Evolutionary conservation across 331 rosid species (phyloP).

Genomic region (Saraca asoca): DNA sequence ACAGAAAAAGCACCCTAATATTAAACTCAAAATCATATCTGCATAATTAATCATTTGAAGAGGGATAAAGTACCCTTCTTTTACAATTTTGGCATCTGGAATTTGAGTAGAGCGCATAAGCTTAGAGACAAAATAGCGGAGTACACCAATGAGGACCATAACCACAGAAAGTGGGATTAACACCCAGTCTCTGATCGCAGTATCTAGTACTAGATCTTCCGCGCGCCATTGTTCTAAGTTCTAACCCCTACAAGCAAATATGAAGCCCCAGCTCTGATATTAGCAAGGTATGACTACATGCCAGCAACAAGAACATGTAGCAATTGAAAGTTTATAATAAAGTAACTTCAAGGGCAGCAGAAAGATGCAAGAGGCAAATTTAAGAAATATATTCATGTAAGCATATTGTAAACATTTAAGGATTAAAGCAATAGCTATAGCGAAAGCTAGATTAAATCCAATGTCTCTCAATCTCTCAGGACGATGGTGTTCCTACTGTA

Average conservation of each 20-base stretch:
- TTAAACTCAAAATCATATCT: conserved; percentile 2
- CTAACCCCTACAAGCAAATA: conserved; percentile 1
- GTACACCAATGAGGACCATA: conserved; percentile 96
- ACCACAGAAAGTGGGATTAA: conserved; percentile 95
- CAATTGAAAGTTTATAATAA: too few species aligned
- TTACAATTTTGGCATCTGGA: conserved; percentile 85
- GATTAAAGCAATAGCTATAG: too few species aligned
- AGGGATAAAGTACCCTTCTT: conserved; percentile 67
- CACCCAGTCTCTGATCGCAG: conserved; percentile 99
- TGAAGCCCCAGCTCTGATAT: background rate
- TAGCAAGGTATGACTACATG: too few species aligned
- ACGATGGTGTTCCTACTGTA: too few species aligned
- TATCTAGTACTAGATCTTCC: conserved; percentile 94
- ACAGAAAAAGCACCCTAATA: conserved; percentile 10
- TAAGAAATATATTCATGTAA: too few species aligned
- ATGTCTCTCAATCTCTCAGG: too few species aligned
- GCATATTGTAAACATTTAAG: too few species aligned
- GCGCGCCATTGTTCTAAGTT: conserved; percentile 66
- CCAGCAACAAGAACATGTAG: too few species aligned
- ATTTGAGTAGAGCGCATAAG: conserved; percentile 85
- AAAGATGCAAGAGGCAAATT: too few species aligned
- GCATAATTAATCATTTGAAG: background rate
- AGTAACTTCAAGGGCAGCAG: too few species aligned
- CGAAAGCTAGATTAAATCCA: too few species aligned
- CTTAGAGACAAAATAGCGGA: conserved; percentile 91